Percentiles rank a stretch among this genome's conserved stretches.
Evolutionary conservation across 2,329 filamentous ascomycete genomes (phyloP).

Genomic region (Ophiostoma quercus): DNA sequence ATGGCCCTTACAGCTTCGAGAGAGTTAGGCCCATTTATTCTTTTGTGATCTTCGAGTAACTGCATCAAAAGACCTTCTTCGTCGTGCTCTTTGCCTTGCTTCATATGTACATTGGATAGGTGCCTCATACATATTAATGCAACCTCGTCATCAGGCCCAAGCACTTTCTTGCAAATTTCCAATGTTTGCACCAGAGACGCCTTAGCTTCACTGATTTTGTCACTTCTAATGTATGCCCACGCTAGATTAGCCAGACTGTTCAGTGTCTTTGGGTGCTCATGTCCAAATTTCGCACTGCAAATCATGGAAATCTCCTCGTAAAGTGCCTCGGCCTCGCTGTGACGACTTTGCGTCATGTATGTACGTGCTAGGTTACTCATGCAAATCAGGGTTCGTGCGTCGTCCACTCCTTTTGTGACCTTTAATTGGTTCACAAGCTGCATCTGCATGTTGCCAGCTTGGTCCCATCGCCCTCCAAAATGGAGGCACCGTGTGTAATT

Average conservation of each 20-base stretch:
- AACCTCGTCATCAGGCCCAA: neutral
- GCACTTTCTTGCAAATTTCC: neutral
- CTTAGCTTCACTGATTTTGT: neutral
- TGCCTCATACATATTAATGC: neutral
- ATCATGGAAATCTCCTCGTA: neutral
- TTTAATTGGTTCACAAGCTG: neutral
- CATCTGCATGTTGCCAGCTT: neutral
- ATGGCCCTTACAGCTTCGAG: neutral
- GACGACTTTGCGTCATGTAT: neutral
- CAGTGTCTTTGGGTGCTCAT: neutral
- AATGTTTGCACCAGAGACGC: neutral
- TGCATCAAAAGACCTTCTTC: neutral
- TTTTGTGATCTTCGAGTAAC: neutral
- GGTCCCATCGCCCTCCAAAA: neutral
- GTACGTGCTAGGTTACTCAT: neutral
- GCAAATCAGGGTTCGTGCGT: neutral
- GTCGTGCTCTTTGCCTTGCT: neutral
- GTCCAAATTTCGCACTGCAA: neutral
- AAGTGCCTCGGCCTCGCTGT: neutral
- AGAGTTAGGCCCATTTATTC: neutral
- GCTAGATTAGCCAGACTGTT: neutral
- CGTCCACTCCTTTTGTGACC: neutral
- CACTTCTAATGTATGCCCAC: neutral
- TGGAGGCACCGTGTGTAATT: neutral
- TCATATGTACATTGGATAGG: neutral